A percentile compares a stretch with the other conserved stretches of the same genome.
phyloP scores from a whole-genome alignment of 2,329 filamentous ascomycete species.

The Aspergillus floridensis region DNA sequence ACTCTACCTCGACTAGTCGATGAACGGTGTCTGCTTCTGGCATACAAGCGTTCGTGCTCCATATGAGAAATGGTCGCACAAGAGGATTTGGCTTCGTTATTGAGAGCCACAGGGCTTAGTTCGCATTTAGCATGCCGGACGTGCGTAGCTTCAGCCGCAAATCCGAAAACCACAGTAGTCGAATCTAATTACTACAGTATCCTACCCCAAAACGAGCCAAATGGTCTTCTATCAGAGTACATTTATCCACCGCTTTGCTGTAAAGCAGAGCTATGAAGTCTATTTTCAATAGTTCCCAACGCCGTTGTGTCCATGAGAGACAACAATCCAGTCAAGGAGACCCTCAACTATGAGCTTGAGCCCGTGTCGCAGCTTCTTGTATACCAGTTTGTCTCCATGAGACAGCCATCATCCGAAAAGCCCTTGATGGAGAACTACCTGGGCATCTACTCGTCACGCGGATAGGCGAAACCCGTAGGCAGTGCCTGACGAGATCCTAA shows the following conservation, averaged over 20 bases:
- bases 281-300: background rate
- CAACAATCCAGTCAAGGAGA: background rate
- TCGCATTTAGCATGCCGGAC: background rate
- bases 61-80: background rate
- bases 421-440: background rate
- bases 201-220: background rate
- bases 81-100: background rate
- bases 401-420: background rate
- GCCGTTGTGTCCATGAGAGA: background rate
- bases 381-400: background rate
- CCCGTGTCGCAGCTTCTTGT: background rate
- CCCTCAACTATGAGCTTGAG: background rate
- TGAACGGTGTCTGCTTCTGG: background rate
- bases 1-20: background rate
- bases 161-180: background rate
- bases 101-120: background rate
- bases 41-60: background rate
- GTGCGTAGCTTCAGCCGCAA: background rate
- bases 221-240: background rate
- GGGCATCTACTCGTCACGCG: too few relatives aligned
- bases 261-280: background rate
- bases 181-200: background rate
- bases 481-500: too few relatives aligned
- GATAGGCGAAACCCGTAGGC: too few relatives aligned
- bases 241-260: background rate